Percentiles rank a stretch among this genome's conserved stretches.
Evolutionary conservation across 257 asterid genomes (phyloP).

Genomic region (Knoxia roxburghii): DNA sequence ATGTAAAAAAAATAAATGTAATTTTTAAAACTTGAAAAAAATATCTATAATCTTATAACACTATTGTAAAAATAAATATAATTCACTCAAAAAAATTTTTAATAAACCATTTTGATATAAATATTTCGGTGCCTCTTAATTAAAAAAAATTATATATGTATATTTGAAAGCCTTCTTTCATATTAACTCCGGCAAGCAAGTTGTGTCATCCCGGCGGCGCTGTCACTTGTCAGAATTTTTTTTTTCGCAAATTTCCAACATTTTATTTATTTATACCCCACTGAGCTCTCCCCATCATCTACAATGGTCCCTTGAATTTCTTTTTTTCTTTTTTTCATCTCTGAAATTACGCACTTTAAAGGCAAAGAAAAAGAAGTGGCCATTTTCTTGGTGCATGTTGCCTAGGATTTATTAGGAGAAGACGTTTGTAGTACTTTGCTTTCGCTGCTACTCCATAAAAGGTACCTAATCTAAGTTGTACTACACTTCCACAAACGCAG

Average conservation of each 20-base stretch:
- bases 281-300: conserved; percentile 15
- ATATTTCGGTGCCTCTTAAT: too few species aligned
- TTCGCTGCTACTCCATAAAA: conserved; percentile 10
- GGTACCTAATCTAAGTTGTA: conserved; percentile 28
- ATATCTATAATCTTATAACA: too few species aligned
- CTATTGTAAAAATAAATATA: too few species aligned
- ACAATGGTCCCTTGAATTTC: conserved; percentile 13
- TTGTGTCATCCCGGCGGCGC: conserved; percentile 32
- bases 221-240: conserved; percentile 39
- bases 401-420: conserved; percentile 20
- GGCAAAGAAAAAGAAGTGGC: conserved; percentile 6
- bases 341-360: conserved; percentile 14
- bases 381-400: conserved; percentile 18
- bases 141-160: too few species aligned
- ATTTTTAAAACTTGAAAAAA: too few species aligned
- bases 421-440: conserved; percentile 19
- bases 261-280: conserved; percentile 31
- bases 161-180: too few species aligned
- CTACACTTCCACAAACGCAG: too few species aligned
- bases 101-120: too few species aligned
- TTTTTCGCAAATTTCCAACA: conserved; percentile 31
- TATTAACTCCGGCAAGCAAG: conserved; percentile 35
- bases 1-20: too few species aligned
- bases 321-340: not conserved
- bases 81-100: too few species aligned